Conservation (phyloP, 139 green algal genomes). For the Chlamydomonas urium region DNA sequence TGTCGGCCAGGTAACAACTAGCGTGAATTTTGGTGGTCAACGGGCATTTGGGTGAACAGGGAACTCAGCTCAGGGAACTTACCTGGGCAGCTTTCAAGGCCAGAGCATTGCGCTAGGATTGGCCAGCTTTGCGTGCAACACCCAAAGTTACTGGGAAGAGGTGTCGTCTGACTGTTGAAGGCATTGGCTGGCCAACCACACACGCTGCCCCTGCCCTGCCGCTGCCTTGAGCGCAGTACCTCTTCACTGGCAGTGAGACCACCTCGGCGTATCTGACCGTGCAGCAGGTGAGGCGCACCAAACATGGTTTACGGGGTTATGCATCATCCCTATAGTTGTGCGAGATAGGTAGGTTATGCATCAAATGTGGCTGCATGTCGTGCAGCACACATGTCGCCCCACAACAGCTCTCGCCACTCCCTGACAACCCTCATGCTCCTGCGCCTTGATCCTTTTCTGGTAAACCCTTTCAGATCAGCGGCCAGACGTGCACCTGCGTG, state of each 20-base stretch:
- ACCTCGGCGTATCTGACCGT: constrained; percentile 63
- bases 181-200: not conserved
- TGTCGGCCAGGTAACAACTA: constrained; percentile 52
- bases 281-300: constrained; percentile 30
- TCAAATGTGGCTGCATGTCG: too few relatives aligned
- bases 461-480: too few relatives aligned
- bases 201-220: not conserved
- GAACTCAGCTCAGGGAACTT: too few relatives aligned
- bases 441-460: too few relatives aligned
- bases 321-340: too few relatives aligned
- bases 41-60: not conserved
- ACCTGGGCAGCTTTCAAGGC: constrained; percentile 35
- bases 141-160: too few relatives aligned
- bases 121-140: constrained; percentile 63
- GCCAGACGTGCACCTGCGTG: constrained; percentile 37
- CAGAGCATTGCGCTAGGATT: constrained; percentile 50
- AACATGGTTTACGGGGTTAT: not conserved
- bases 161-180: too few relatives aligned
- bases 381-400: too few relatives aligned
- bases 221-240: constrained; percentile 35
- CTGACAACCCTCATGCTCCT: too few relatives aligned
- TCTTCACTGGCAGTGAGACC: constrained; percentile 51
- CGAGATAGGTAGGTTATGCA: too few relatives aligned
- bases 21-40: constrained; percentile 31
- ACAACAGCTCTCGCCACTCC: too few relatives aligned